These are phyloP conservation scores for Plasmodium yoelii DNA, from an alignment of 169 alveolate genomes.

Conservation along the genomic window DNA sequence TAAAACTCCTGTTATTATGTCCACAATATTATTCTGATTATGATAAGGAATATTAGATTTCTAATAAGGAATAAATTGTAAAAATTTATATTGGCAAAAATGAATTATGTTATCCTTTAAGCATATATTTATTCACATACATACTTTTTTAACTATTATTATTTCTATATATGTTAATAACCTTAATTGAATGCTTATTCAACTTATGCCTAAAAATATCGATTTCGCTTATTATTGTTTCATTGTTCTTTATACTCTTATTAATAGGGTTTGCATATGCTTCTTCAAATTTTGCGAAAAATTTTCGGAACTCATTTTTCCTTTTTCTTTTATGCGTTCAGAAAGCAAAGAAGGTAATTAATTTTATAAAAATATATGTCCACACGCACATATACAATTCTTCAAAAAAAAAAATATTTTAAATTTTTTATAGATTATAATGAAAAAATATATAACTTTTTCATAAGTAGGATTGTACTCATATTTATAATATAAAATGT, in stretches of 20 bases:
- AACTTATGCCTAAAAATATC: not conserved
- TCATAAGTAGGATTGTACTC: too few relatives aligned
- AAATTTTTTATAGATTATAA: too few relatives aligned
- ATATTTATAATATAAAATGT: too few relatives aligned
- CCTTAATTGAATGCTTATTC: not conserved
- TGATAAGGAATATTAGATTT: constrained; percentile 68
- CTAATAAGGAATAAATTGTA: constrained; percentile 1
- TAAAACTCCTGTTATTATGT: constrained; percentile 65
- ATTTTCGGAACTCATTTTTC: constrained; percentile 60
- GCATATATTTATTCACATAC: too few relatives aligned
- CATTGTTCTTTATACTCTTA: constrained; percentile 30
- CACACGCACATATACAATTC: not conserved
- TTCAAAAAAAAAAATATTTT: too few relatives aligned
- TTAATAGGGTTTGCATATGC: constrained; percentile 76
- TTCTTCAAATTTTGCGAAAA: constrained; percentile 67
- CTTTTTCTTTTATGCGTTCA: constrained; percentile 1
- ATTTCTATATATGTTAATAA: too few relatives aligned
- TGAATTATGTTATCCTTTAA: too few relatives aligned
- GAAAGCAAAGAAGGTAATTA: not conserved
- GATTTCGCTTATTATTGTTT: not conserved
- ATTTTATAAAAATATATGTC: not conserved
- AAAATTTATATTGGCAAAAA: too few relatives aligned
- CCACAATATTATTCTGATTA: constrained; percentile 68
- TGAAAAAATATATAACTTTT: too few relatives aligned
- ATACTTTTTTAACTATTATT: too few relatives aligned